These are phyloP conservation scores for Tolypocladium tropicale DNA, from an alignment of 2,329 filamentous ascomycete genomes.

Conservation along the genomic window DNA sequence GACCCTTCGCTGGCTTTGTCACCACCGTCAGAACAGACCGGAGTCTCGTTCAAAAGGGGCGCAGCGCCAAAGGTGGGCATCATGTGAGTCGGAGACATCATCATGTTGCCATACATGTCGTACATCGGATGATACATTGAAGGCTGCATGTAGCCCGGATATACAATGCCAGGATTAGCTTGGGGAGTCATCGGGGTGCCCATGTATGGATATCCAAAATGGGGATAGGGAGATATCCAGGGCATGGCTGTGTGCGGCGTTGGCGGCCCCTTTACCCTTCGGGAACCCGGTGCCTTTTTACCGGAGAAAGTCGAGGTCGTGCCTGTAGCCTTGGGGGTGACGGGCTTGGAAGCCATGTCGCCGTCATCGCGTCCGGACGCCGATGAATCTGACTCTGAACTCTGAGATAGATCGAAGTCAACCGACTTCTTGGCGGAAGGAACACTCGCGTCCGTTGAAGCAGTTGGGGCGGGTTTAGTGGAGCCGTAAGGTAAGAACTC, in stretches of 20 bases:
- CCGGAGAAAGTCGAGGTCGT: background rate
- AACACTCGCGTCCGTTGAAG: background rate
- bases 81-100: constrained; percentile 10
- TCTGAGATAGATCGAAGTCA: constrained; percentile 4
- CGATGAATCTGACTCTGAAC: background rate
- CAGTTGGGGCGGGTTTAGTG: background rate
- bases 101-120: constrained; percentile 10
- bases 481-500: background rate
- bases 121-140: constrained; percentile 10
- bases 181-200: constrained; percentile 11
- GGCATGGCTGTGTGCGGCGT: constrained; percentile 5
- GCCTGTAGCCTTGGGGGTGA: background rate
- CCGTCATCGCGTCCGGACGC: background rate
- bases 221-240: constrained; percentile 9
- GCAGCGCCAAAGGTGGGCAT: constrained; percentile 7
- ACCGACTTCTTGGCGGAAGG: constrained; percentile 4
- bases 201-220: constrained; percentile 8
- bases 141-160: constrained; percentile 11
- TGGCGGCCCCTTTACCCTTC: background rate
- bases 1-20: background rate
- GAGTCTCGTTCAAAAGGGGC: background rate
- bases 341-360: background rate
- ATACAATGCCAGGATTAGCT: constrained; percentile 8
- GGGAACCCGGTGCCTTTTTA: background rate
- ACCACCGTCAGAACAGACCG: background rate